Base-by-base conservation (phyloP, 2,329 filamentous ascomycete species). In the Penicillium sp. region DNA sequence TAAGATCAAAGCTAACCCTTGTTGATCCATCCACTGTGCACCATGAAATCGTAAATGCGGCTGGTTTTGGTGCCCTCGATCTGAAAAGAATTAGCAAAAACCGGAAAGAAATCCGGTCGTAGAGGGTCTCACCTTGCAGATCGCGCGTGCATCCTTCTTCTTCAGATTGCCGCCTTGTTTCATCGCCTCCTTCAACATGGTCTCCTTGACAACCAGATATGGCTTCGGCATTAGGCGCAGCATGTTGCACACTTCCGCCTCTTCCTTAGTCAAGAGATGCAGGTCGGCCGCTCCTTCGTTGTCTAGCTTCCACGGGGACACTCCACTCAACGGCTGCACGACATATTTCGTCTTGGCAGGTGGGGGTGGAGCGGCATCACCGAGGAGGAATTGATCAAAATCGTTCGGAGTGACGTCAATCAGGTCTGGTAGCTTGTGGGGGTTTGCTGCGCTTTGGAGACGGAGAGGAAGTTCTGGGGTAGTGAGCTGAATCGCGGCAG, bases 201-300 rank as follows among this genome's bases (percentile, higher is more conserved):
- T 87, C 72, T 97, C 92, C 75, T 99, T 99, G 74, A 97, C 91
- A 69, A 91, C 91, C 5, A 97, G 76, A 72, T 97, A 99, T 1
- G 94, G 90, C 77, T 99, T 99, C 0, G 94, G 94, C 73, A 94
- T 89, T 50, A 99, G 77, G 41, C 92, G 85, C 14, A 96, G 82
- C 40, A 89, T 82, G 64, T 90, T 89, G 77, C 94, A 99, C 0
- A 99, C 78, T 67, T 96, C 90, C 4, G 85, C 80, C 73, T 99
- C 94, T 61, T 95, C 91, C 1, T 86, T 82, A 0, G 89, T 90
- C 42, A 99, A 79, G 0, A 99, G 83, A 67, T 97, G 94, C 26
- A 93, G 75, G 70, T 97, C 94, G 4, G 77, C 71, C 0, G 89
- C 86, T 33, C 85, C 89, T 53, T 96, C 89, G 63, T 88, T 87